Percentiles rank a stretch among this genome's conserved stretches.
These are phyloP conservation scores for Calocera cornea DNA, from an alignment of 768 basidiomycete species.

Conservation along the genomic window DNA sequence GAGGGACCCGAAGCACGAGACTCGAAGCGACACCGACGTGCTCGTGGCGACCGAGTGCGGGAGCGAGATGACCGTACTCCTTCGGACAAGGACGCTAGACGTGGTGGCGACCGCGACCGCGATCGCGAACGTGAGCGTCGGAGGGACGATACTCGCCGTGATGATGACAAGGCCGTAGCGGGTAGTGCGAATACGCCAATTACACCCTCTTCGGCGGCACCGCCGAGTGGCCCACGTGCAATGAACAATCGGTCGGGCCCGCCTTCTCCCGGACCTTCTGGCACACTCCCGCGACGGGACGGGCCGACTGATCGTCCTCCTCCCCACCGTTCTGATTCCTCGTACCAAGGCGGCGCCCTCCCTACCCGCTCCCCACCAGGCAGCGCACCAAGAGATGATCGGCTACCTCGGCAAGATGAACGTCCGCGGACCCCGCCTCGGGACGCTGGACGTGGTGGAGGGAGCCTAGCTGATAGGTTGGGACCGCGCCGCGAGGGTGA, in stretches of 20 bases:
- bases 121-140: conserved; percentile 9
- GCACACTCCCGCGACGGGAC: background rate
- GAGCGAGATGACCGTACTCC: background rate
- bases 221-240: conserved; percentile 1
- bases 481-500: background rate
- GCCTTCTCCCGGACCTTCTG: background rate
- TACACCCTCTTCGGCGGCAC: background rate
- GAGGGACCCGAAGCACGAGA: background rate
- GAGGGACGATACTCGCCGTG: background rate
- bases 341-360: background rate
- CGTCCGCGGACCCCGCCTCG: conserved; percentile 24
- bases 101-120: conserved; percentile 4
- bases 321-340: background rate
- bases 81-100: background rate
- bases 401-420: conserved; percentile 10
- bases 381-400: conserved; percentile 3
- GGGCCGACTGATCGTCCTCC: conserved; percentile 5
- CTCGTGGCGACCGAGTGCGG: background rate
- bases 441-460: conserved; percentile 27
- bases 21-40: background rate
- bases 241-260: background rate
- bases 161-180: background rate
- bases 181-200: background rate
- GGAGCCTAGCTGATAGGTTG: background rate
- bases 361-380: background rate